Conservation (phyloP, 768 basidiomycete genomes). For the Leccinellum albellum region DNA sequence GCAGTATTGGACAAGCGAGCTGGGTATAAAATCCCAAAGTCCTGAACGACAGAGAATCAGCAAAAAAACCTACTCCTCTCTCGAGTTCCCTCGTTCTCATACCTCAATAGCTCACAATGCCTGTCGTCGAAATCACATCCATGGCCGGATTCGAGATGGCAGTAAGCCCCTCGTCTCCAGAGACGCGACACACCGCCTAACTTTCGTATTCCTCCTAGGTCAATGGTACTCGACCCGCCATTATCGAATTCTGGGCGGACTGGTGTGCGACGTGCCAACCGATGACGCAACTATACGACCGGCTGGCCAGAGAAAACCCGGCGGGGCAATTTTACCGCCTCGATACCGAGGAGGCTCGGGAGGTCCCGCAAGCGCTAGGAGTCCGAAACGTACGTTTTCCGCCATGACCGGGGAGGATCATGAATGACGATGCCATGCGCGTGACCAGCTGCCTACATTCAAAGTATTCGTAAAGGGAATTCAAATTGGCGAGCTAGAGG, state of each 20-base stretch:
- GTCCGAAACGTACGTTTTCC: constrained; percentile 21
- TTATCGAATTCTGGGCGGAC: constrained; percentile 33
- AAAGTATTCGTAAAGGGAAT: constrained; percentile 31
- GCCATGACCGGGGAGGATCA: constrained; percentile 9
- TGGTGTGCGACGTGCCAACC: constrained; percentile 26
- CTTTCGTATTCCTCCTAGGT: constrained; percentile 9
- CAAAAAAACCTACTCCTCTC: constrained; percentile 10
- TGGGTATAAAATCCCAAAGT: constrained; percentile 25
- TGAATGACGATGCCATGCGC: constrained; percentile 12
- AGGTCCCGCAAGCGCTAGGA: constrained; percentile 20
- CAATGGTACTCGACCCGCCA: constrained; percentile 19
- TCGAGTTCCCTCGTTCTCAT: constrained; percentile 11
- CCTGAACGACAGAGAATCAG: constrained; percentile 12
- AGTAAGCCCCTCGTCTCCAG: constrained; percentile 11
- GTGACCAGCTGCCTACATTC: constrained; percentile 26
- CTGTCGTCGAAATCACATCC: constrained; percentile 25
- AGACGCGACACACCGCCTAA: constrained; percentile 9
- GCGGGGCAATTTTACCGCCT: constrained; percentile 28
- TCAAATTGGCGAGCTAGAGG: constrained; percentile 29
- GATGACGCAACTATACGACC: constrained; percentile 21
- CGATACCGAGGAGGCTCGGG: constrained; percentile 28
- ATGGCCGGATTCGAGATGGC: constrained; percentile 23
- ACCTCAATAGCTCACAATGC: constrained; percentile 18
- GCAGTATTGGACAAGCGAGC: constrained; percentile 16
- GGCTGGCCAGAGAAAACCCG: constrained; percentile 27